phyloP scores from a whole-genome alignment of 1,284 basidiomycete species.

The Cryptococcus amylolentus region DNA sequence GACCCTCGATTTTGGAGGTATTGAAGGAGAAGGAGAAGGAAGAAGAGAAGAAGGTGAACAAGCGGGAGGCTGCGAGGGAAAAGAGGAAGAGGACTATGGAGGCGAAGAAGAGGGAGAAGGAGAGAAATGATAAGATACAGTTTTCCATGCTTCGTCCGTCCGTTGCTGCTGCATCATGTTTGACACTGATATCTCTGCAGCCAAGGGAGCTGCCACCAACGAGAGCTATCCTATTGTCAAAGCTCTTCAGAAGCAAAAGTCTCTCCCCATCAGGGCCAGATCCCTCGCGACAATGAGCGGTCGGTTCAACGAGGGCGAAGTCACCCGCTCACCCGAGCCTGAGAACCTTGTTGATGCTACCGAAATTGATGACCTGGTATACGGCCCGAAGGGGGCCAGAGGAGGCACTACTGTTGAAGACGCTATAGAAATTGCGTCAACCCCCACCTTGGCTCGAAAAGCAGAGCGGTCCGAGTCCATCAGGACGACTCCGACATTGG shows the following conservation, averaged over 20 bases:
- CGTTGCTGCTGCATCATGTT: not conserved
- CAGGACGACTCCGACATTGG: not conserved
- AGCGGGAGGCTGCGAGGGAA: conserved; percentile 8
- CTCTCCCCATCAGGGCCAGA: conserved; percentile 15
- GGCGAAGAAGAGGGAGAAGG: conserved; percentile 8
- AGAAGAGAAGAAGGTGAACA: conserved; percentile 10
- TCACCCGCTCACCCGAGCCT: not conserved
- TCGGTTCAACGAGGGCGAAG: not conserved
- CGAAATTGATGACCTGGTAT: conserved; percentile 1
- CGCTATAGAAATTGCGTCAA: not conserved
- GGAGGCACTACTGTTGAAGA: not conserved
- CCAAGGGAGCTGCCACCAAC: conserved; percentile 15
- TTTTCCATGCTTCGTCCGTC: conserved; percentile 28
- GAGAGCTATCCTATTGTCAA: conserved; percentile 25
- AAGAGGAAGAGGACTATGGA: conserved; percentile 3
- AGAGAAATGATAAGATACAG: conserved; percentile 9
- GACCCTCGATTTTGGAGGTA: not conserved
- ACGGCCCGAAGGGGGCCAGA: not conserved
- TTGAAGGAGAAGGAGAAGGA: conserved; percentile 1
- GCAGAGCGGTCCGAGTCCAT: not conserved
- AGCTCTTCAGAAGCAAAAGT: conserved; percentile 22
- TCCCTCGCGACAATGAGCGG: no score
- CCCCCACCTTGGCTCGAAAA: not conserved
- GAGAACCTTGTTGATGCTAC: not conserved
- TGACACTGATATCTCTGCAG: conserved; percentile 9